Evolutionary conservation across 768 basidiomycete genomes (phyloP).

Genomic region (Melanogaster broomeanus): DNA sequence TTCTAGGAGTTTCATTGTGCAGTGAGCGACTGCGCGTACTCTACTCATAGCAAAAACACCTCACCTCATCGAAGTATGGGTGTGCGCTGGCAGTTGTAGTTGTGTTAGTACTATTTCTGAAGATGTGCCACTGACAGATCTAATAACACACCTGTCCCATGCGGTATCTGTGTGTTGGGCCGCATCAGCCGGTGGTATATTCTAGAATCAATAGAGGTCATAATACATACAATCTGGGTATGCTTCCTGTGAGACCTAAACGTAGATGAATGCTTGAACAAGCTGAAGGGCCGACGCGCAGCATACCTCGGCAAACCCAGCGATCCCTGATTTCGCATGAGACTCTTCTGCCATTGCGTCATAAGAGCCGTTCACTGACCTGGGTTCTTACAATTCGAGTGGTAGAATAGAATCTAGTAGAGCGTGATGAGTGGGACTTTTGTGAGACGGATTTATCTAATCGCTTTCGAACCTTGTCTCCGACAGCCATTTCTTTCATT

Average conservation of each 20-base stretch:
- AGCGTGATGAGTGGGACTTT: conserved; percentile 1
- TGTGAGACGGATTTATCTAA: neutral
- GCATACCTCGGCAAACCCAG: conserved; percentile 78
- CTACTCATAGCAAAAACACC: conserved; percentile 16
- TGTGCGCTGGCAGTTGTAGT: conserved; percentile 48
- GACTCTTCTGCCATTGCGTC: neutral
- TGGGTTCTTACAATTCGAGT: conserved; percentile 83
- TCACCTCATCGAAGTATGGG: conserved; percentile 78
- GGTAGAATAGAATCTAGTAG: conserved; percentile 77
- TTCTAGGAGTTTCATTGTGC: conserved; percentile 49
- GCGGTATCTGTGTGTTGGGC: conserved; percentile 69
- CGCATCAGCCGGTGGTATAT: conserved; percentile 7
- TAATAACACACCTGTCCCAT: conserved; percentile 74
- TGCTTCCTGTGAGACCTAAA: conserved; percentile 75
- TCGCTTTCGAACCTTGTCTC: conserved; percentile 61
- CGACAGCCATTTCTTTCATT: conserved; percentile 78
- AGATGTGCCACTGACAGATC: conserved; percentile 5
- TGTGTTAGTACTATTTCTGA: conserved; percentile 8
- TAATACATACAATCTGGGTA: conserved; percentile 94
- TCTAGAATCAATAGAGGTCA: conserved; percentile 30
- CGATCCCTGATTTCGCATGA: conserved; percentile 54
- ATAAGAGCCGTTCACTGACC: conserved; percentile 42
- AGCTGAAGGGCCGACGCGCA: neutral
- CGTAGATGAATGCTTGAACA: conserved; percentile 4
- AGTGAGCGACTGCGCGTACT: neutral